These are phyloP conservation scores for Gliomastix tumulicola DNA, from an alignment of 2,329 filamentous ascomycete species.

Conservation along the genomic window DNA sequence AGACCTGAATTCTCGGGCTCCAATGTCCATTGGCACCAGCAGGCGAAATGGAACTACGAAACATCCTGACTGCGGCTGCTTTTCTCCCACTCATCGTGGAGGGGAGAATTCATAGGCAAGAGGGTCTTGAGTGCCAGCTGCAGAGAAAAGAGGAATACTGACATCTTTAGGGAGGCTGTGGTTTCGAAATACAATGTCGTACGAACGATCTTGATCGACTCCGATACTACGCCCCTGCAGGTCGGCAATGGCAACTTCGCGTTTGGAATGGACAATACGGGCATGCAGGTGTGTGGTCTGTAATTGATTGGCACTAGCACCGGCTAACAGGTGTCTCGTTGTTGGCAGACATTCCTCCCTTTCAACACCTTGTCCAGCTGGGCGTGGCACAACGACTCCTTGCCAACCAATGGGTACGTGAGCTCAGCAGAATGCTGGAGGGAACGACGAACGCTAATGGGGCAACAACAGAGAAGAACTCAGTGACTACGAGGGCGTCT, in stretches of 20 bases:
- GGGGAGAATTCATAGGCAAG: no score
- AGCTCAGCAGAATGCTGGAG: no score
- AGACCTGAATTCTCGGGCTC: no score
- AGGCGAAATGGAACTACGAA: no score
- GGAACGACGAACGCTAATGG: no score
- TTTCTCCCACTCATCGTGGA: no score
- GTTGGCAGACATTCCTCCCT: slow-evolving; percentile 31
- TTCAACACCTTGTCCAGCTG: slow-evolving; percentile 39
- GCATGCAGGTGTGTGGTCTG: slow-evolving; percentile 26
- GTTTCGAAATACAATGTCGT: slow-evolving; percentile 13
- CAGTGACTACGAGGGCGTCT: slow-evolving; percentile 22
- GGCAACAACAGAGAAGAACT: neutral
- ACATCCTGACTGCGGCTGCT: no score
- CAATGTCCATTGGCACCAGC: no score
- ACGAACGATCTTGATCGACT: slow-evolving; percentile 12
- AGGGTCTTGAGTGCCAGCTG: no score
- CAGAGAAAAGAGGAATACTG: no score
- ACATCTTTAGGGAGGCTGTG: slow-evolving; percentile 13
- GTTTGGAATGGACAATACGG: slow-evolving; percentile 38
- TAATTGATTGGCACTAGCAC: no score
- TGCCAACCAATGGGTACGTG: slow-evolving; percentile 25
- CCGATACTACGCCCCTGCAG: slow-evolving; percentile 40
- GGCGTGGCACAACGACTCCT: slow-evolving; percentile 42
- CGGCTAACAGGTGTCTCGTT: no score
- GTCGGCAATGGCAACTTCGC: slow-evolving; percentile 43